phyloP scores from a whole-genome alignment of 768 basidiomycete species.

The Antrodiella citrinella region DNA sequence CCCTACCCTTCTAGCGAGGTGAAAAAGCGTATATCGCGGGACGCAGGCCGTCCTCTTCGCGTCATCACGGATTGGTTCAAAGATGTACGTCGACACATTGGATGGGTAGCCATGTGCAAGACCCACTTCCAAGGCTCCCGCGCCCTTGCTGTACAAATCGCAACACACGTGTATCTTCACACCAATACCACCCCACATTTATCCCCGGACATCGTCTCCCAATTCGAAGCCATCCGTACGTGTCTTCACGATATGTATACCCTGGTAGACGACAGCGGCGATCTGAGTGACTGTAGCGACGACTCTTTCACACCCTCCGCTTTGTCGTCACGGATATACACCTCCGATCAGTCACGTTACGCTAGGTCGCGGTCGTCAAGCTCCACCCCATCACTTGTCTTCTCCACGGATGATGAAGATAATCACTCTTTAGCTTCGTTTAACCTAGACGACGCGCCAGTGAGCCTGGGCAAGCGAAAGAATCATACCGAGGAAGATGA shows the following conservation, averaged over 20 bases:
- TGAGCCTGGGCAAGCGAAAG: too few species aligned
- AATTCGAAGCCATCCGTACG: background rate
- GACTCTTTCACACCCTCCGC: background rate
- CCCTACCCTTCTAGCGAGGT: slow-evolving; percentile 13
- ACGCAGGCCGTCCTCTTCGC: slow-evolving; percentile 2
- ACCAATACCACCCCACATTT: background rate
- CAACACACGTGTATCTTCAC: background rate
- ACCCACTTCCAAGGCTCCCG: slow-evolving; percentile 8
- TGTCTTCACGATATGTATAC: background rate
- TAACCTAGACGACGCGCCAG: too few species aligned
- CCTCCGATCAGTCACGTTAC: background rate
- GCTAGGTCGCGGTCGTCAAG: background rate
- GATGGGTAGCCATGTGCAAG: slow-evolving; percentile 7
- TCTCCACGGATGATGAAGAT: background rate
- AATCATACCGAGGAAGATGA: too few species aligned
- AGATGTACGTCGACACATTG: slow-evolving; percentile 5
- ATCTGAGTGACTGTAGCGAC: background rate
- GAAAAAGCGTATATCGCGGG: slow-evolving; percentile 8
- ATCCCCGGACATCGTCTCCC: background rate
- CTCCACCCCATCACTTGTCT: background rate
- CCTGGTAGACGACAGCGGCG: background rate
- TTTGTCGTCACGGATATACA: background rate
- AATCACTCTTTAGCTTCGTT: too few species aligned
- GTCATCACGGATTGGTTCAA: slow-evolving; percentile 12
- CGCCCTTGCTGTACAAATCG: slow-evolving; percentile 2